Base-by-base conservation (phyloP, 1,284 basidiomycete genomes). In the Anthracocystis panici-leucophaei region DNA sequence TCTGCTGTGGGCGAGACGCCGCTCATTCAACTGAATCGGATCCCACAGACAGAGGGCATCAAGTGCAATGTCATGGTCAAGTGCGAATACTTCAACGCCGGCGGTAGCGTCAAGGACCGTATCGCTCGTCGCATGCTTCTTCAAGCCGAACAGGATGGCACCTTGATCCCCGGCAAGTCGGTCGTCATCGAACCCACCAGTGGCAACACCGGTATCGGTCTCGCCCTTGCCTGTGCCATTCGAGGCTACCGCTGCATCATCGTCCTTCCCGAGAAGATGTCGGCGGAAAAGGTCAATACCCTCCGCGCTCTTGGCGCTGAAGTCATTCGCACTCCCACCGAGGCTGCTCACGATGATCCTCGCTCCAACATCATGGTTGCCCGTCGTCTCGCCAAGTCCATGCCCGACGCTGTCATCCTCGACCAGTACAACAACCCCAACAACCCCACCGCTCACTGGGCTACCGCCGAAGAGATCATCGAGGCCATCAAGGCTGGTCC, bases 61-160 rank as follows among this genome's bases (percentile, higher is more conserved):
- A 90, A 91, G 85, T 98, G 96, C 87, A 97, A 97, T 86, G 88
- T 98, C 23, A 92, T 97, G 82, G 95, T 89, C 31, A 97, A 97
- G 86, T 89, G 92, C 50, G 96, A 99, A 82, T 97, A 90, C 85
- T 90, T 93, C 82, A 96, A 94, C 25, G 91, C 91, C 2, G 96
- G 96, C 12, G 96, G 96, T 1, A 94, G 92, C 5, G 92, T 97
- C 74, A 99, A 99, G 87, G 96, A 98, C 85, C 89, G 95, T 66
- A 97, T 97, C 70, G 88, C 88, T 25, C 60, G 77, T 86, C 91
- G 93, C n/a, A 99, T 99, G 96, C 90, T 98, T 2, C 91, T 94
- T 77, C 89, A 91, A 25, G 96, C 96, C 7, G 96, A 99, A 88
- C 88, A 89, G 67, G 91, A 93, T 49, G 95, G 95, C 31, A 90